Evolutionary conservation across 2,329 filamentous ascomycete genomes (phyloP).

Genomic region (Trichoderma koningii): DNA sequence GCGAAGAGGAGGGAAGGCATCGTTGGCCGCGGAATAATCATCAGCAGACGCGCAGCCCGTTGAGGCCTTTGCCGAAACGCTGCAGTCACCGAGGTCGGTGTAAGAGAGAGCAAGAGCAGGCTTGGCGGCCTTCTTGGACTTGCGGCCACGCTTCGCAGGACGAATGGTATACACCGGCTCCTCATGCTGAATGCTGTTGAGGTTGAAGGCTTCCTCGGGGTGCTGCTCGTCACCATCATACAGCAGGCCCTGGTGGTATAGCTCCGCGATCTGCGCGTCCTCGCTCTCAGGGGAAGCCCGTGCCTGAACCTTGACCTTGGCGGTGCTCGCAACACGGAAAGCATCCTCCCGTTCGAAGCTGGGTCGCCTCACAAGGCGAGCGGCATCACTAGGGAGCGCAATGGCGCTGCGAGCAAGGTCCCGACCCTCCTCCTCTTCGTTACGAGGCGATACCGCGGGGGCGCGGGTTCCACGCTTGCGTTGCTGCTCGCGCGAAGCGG

Average conservation of each 20-base stretch:
- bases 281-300: conserved; percentile 32
- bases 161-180: conserved; percentile 45
- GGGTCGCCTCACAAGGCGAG: conserved; percentile 42
- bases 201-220: conserved; percentile 40
- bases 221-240: conserved; percentile 46
- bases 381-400: conserved; percentile 43
- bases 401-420: conserved; percentile 42
- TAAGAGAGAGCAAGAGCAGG: conserved; percentile 47
- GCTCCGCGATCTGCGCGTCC: conserved; percentile 44
- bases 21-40: conserved; percentile 28
- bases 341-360: conserved; percentile 51
- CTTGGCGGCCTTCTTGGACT: conserved; percentile 33
- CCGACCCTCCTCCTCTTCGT: conserved; percentile 38
- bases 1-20: conserved; percentile 40
- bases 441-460: conserved; percentile 8
- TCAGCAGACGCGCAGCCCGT: conserved; percentile 34
- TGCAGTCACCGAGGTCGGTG: conserved; percentile 46
- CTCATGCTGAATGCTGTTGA: conserved; percentile 44
- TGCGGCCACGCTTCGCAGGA: conserved; percentile 40
- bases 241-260: conserved; percentile 49
- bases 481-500: conserved; percentile 9
- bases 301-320: conserved; percentile 38
- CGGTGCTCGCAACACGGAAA: conserved; percentile 46
- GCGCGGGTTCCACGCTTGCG: conserved; percentile 9
- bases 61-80: conserved; percentile 35